Base-by-base conservation (phyloP, 257 asterid genomes). In the Orobanche coerulescens region DNA sequence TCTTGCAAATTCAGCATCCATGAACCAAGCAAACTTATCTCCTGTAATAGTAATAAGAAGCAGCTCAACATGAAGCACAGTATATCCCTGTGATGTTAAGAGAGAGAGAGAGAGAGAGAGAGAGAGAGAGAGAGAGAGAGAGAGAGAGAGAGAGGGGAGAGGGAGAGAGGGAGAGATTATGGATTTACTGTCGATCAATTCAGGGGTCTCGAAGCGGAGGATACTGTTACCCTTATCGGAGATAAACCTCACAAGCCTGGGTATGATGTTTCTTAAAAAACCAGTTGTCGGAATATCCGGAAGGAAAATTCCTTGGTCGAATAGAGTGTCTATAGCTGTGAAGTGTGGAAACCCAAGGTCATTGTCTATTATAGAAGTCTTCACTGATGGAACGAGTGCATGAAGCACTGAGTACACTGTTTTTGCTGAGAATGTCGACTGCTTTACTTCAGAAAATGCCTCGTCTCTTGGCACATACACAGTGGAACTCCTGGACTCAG, bases 401-500 rank as follows among this genome's bases (percentile, higher is more conserved):
- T 78, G 94, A 0, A 79, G 3, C 47, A 68, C 84, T 0, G 84
- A 71, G 52, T 54, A 72, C 0, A 88, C 0, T 0, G 85, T 53
- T 18, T 79, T 84, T 13, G 65, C 81, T 0, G 58, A 14, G 81
- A 88, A 81, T 2, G 79, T 55, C 62, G 10, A 0, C 23, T 44
- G 24, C 79, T 88, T 88, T 15, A 81, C 72, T 60, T 81, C 84
- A 0, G 89, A 64, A 44, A 87, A 84, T 2, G 78, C 75, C 55
- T 87, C 94, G 47, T 84, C 94, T 62, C 96, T 78, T 11, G 96
- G 94, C 47, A 87, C 85, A 31, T 87, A 84, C 0, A 71, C n/a
- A 12, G 0, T 0, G 1, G 5, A 0, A 23, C 62, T 14, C 68
- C 78, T 76, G 0, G 85, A 26, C 73, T 84, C 94, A 0, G 91